phyloP scores from a whole-genome alignment of 2,329 filamentous ascomycete species.

The Hymenoscyphus occultus region DNA sequence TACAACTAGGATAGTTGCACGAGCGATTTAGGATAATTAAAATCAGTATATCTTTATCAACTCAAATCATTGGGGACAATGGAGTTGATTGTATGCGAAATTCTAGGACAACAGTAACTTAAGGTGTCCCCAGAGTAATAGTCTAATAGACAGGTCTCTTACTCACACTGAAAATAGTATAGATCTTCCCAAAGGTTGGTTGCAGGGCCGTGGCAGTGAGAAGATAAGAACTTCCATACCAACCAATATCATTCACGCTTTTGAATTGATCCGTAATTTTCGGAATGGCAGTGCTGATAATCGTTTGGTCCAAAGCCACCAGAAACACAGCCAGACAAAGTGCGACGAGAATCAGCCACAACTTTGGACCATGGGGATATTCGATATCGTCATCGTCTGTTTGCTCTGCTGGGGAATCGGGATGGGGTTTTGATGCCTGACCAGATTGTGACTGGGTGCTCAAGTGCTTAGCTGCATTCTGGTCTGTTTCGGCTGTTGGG shows the following conservation, averaged over 20 bases:
- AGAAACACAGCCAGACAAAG: slow-evolving; percentile 31
- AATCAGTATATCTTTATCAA: too few species aligned
- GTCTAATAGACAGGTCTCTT: too few species aligned
- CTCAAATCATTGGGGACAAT: too few species aligned
- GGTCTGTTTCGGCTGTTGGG: not conserved
- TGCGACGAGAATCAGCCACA: slow-evolving; percentile 25
- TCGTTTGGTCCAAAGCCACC: slow-evolving; percentile 36
- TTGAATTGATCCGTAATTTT: slow-evolving; percentile 18
- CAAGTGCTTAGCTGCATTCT: not conserved
- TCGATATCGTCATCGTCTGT: slow-evolving; percentile 21
- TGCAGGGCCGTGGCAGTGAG: slow-evolving; percentile 37
- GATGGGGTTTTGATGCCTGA: not conserved
- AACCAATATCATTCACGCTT: slow-evolving; percentile 29
- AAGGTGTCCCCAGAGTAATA: too few species aligned
- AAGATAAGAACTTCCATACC: slow-evolving; percentile 38
- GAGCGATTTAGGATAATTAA: too few species aligned
- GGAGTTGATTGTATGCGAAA: too few species aligned
- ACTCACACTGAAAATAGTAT: slow-evolving; percentile 32
- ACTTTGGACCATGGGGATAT: slow-evolving; percentile 28
- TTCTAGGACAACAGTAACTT: too few species aligned
- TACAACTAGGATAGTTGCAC: too few species aligned
- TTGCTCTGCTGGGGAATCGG: slow-evolving; percentile 3
- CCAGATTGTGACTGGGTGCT: not conserved
- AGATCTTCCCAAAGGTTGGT: slow-evolving; percentile 33
- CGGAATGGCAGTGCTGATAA: slow-evolving; percentile 17